A percentile compares a stretch with the other conserved stretches of the same genome.
Evolutionary conservation across 768 basidiomycete species (phyloP).

Genomic region (Russula sp.): DNA sequence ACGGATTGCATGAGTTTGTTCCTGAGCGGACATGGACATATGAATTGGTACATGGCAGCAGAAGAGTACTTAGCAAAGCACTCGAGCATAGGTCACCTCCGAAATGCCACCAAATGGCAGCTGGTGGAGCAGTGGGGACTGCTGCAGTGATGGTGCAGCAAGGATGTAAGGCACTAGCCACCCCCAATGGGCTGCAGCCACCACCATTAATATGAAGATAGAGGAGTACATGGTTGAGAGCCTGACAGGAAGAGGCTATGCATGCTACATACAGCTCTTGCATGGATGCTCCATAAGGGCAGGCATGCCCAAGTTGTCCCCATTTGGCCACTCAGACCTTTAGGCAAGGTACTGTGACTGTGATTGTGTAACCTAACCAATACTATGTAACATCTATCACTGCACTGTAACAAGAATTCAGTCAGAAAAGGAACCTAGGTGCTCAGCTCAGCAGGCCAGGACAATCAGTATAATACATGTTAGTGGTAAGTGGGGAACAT

Average conservation of each 20-base stretch:
- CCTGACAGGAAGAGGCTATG: neutral
- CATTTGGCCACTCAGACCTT: too few species aligned
- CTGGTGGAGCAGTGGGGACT: neutral
- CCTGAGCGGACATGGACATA: conserved; percentile 45
- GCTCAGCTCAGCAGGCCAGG: too few species aligned
- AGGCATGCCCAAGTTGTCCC: too few species aligned
- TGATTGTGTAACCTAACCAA: too few species aligned
- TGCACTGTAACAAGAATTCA: too few species aligned
- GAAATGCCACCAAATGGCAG: neutral
- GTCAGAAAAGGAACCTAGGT: too few species aligned
- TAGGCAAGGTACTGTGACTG: too few species aligned
- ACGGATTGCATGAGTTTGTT: conserved; percentile 40
- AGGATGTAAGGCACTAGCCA: neutral
- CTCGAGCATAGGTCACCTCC: conserved; percentile 33
- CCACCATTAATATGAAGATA: neutral
- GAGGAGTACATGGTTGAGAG: neutral
- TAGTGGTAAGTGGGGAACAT: too few species aligned
- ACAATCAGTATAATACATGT: too few species aligned
- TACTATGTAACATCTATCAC: too few species aligned
- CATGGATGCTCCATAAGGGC: neutral
- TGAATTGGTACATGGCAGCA: conserved; percentile 40
- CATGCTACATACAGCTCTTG: neutral
- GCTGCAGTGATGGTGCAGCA: neutral
- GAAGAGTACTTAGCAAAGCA: conserved; percentile 47
- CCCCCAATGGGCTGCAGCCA: neutral